These are phyloP conservation scores for Tetragonia tetragonoides DNA, from an alignment of 148 eudicot species.

Conservation along the genomic window DNA sequence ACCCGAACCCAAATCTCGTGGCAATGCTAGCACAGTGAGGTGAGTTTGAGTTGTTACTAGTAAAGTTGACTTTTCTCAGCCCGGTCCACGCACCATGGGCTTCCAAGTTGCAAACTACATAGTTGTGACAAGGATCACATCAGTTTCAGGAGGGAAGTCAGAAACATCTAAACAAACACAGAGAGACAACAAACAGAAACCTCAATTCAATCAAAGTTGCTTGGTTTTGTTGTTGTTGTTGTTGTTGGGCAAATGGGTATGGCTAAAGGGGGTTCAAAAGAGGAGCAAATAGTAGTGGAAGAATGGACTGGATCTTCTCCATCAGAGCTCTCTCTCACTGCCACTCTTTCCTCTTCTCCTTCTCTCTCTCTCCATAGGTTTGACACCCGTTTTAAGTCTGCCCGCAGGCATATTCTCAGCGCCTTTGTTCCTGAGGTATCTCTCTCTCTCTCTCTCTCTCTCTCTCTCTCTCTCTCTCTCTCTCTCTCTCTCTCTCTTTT, in stretches of 20 bases:
- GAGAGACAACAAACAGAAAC: too few relatives aligned
- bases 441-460: slow-evolving; percentile 7
- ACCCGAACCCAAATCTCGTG: too few relatives aligned
- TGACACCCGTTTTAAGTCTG: slow-evolving; percentile 45
- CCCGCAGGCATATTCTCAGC: slow-evolving; percentile 52
- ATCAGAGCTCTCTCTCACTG: slow-evolving; percentile 53
- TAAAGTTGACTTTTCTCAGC: too few relatives aligned
- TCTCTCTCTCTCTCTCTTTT: background rate
- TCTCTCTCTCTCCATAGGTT: slow-evolving; percentile 35
- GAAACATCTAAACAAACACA: too few relatives aligned
- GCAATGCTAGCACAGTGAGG: too few relatives aligned
- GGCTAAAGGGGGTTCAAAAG: background rate
- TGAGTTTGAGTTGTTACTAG: too few relatives aligned
- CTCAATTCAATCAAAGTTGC: too few relatives aligned
- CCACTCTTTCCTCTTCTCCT: slow-evolving; percentile 48
- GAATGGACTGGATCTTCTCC: slow-evolving; percentile 74
- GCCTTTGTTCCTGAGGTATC: slow-evolving; percentile 91
- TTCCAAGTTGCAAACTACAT: too few relatives aligned
- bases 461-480: slow-evolving; percentile 1
- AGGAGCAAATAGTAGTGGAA: slow-evolving; percentile 37
- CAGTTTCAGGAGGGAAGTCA: too few relatives aligned
- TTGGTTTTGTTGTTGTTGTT: too few relatives aligned
- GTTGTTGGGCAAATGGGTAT: background rate
- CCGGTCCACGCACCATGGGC: too few relatives aligned
- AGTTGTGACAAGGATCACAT: too few relatives aligned